Evolutionary conservation across 2,329 filamentous ascomycete genomes (phyloP).

Genomic region (Periconia macrospinosa): DNA sequence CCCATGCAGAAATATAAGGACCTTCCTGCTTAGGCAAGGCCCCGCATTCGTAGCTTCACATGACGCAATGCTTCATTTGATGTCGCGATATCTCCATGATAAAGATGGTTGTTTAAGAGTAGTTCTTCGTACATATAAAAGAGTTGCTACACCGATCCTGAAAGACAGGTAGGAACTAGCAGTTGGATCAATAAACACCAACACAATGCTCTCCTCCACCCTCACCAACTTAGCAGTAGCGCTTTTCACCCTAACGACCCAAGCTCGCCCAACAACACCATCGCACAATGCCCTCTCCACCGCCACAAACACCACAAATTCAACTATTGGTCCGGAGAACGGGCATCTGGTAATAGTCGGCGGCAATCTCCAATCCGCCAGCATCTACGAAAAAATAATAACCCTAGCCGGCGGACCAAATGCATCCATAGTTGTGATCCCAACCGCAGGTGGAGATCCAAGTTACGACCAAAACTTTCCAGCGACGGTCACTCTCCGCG

Average conservation of each 20-base stretch:
- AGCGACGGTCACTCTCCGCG: constrained; percentile 18
- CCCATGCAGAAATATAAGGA: neutral
- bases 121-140: neutral
- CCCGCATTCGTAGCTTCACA: neutral
- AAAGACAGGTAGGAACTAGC: neutral
- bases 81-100: constrained; percentile 2
- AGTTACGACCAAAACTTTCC: constrained; percentile 22
- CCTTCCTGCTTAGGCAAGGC: constrained; percentile 1
- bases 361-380: constrained; percentile 24
- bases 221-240: constrained; percentile 10
- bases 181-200: constrained; percentile 11
- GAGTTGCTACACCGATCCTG: neutral
- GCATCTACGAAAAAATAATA: constrained; percentile 30
- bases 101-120: neutral
- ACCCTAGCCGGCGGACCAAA: constrained; percentile 23
- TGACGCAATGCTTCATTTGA: neutral
- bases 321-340: constrained; percentile 24
- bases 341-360: constrained; percentile 27
- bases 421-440: constrained; percentile 24
- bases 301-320: constrained; percentile 12
- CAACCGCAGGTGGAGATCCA: constrained; percentile 26
- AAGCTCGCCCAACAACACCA: neutral
- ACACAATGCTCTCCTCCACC: constrained; percentile 5
- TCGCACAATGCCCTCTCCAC: neutral
- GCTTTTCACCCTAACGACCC: neutral